These are phyloP conservation scores for Luvunga scandens DNA, from an alignment of 345 rosid species.

Conservation along the genomic window DNA sequence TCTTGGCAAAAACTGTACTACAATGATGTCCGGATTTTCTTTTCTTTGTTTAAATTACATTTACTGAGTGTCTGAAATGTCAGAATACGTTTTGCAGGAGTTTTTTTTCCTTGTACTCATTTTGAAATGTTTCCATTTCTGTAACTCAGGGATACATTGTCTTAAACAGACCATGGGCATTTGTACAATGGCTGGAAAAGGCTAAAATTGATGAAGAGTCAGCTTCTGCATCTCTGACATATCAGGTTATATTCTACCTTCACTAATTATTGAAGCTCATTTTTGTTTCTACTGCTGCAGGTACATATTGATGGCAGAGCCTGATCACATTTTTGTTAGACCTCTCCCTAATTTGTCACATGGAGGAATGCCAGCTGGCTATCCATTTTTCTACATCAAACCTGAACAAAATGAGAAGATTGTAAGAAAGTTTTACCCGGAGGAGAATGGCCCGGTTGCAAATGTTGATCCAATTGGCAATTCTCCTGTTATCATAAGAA, in stretches of 20 bases:
- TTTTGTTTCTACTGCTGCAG: conserved; percentile 41
- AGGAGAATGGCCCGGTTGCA: conserved; percentile 69
- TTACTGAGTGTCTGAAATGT: not conserved
- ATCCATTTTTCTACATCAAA: conserved; percentile 87
- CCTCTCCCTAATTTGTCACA: conserved; percentile 82
- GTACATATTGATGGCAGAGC: conserved; percentile 91
- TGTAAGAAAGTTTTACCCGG: conserved; percentile 68
- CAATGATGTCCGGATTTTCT: not conserved
- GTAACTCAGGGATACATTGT: conserved; percentile 86
- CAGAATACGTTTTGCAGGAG: not conserved
- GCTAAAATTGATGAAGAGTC: conserved; percentile 92
- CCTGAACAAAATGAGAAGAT: conserved; percentile 52
- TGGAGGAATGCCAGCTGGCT: conserved; percentile 74
- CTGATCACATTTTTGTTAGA: conserved; percentile 78
- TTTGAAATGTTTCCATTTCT: conserved; percentile 10
- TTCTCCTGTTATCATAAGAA: conserved; percentile 81
- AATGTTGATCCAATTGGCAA: conserved; percentile 84
- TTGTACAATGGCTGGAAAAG: conserved; percentile 93
- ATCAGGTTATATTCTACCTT: not conserved
- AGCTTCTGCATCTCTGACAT: conserved; percentile 24
- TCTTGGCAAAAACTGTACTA: not conserved
- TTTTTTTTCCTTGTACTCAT: not conserved
- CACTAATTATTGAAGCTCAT: not conserved
- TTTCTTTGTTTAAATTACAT: not conserved
- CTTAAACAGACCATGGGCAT: conserved; percentile 98